Evolutionary conservation across 192 early-diverging fungal genomes (phyloP).

Genomic region (Linderina pennispora): DNA sequence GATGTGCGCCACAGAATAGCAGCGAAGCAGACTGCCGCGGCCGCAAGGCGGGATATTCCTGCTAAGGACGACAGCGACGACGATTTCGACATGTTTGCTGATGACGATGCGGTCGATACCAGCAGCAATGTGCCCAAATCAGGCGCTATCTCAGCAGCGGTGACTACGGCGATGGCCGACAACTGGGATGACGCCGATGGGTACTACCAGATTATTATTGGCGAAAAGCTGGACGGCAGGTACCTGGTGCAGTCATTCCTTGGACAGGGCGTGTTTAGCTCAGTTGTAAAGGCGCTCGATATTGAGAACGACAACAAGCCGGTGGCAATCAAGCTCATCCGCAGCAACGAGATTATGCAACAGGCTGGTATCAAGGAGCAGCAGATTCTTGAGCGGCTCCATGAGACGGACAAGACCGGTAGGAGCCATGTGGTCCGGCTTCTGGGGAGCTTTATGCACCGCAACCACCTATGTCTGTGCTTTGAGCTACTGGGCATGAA

Average conservation of each 20-base stretch:
- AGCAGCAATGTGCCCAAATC: slow-evolving; percentile 10
- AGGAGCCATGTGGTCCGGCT: slow-evolving; percentile 87
- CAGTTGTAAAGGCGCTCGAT: slow-evolving; percentile 86
- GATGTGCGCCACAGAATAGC: slow-evolving; percentile 54
- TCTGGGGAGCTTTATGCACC: slow-evolving; percentile 81
- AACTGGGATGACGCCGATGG: slow-evolving; percentile 98
- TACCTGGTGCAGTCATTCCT: slow-evolving; percentile 81
- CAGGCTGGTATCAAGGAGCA: slow-evolving; percentile 85
- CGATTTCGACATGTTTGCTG: slow-evolving; percentile 59
- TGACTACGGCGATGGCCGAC: slow-evolving; percentile 49
- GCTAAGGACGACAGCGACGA: slow-evolving; percentile 28
- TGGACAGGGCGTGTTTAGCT: slow-evolving; percentile 93
- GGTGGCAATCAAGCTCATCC: slow-evolving; percentile 94
- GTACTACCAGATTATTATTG: slow-evolving; percentile 89
- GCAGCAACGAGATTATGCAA: slow-evolving; percentile 93
- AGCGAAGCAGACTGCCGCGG: slow-evolving; percentile 28
- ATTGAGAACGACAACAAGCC: slow-evolving; percentile 59
- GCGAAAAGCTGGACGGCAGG: slow-evolving; percentile 79
- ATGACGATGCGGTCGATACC: slow-evolving; percentile 48
- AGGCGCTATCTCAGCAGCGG: slow-evolving; percentile 3
- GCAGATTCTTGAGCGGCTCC: slow-evolving; percentile 80
- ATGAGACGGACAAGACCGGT: slow-evolving; percentile 77
- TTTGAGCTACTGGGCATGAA: slow-evolving; percentile 95
- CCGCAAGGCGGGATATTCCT: slow-evolving; percentile 34
- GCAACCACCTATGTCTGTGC: slow-evolving; percentile 85